Evolutionary conservation across 192 early-diverging fungal species (phyloP), one percentile per base, ranked within the genome.

Genomic region (Paraglomus occultum): DNA sequence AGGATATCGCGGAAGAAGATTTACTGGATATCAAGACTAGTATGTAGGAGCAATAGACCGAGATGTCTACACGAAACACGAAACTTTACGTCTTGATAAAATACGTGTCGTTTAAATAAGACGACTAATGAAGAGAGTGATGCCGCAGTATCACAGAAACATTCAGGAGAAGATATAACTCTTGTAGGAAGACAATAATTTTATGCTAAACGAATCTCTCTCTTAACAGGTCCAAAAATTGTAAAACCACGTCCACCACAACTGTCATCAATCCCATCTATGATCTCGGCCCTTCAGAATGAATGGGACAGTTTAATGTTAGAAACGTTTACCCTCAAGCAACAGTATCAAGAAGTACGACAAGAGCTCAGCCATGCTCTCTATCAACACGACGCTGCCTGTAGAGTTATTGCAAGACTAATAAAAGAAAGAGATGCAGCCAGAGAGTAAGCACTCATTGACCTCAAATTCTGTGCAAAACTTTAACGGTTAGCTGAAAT

Each of bases 291-390:
- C 2, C 87, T 99, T 45, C 97, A 99, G 73, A 94, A 94, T 75
- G 97, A 99, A 74, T 99, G 92, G 92, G 97, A 99, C 71, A 83
- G 92, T n/a, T 78, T 93, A 14, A 94, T 97, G 83, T 83, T 99
- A 23, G 97, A 99, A 82, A 92, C 95, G 2, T 93, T 91, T 74
- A 88, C 87, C 44, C 84, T 99, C 64, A 94, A 94, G 76, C 90
- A 92, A 77, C 92, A 98, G 76, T 91, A 96, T 77, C 87, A 92
- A 74, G 87, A 91, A 64, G 87, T 92, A 31, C 88, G 93, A 46
- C 92, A 94, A 78, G 95, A 99, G 76, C 85, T 99, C 47, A 89
- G 91, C 43, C 92, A 93, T 76, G 94, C 95, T 1, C 79, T 99
- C 52, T 99, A 97, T 76, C 92, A 96, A 77, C 90, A 95, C 71